Conservation (phyloP, 2,329 filamentous ascomycete genomes). For the Pseudodiploospora longispora region DNA sequence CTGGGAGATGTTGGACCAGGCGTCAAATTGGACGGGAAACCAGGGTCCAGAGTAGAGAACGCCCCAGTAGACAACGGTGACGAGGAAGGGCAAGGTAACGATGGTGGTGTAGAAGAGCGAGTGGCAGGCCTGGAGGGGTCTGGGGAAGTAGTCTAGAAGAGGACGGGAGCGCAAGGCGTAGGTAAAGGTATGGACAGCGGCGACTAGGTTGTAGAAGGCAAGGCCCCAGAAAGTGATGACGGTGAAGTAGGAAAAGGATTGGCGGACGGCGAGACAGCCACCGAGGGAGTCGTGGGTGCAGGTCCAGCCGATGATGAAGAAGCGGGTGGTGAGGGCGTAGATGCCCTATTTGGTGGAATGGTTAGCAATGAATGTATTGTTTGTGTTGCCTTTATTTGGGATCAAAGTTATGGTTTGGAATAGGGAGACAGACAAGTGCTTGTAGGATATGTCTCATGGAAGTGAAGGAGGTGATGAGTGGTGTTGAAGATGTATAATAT, state of each 20-base stretch:
- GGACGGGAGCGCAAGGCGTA: conserved; percentile 50
- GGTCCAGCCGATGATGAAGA: conserved; percentile 62
- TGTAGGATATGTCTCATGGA: no score
- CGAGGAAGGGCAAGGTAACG: conserved; percentile 57
- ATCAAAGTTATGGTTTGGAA: no score
- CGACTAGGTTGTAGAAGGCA: conserved; percentile 66
- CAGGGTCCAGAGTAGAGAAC: conserved; percentile 46
- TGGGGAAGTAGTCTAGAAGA: conserved; percentile 52
- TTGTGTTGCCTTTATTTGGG: no score
- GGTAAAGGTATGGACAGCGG: conserved; percentile 58
- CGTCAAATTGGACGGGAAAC: conserved; percentile 41
- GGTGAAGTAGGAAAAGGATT: conserved; percentile 75
- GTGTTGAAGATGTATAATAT: no score
- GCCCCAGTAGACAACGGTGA: conserved; percentile 64
- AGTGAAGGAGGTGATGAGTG: no score
- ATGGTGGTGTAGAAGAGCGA: conserved; percentile 55
- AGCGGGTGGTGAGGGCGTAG: conserved; percentile 62
- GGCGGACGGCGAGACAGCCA: conserved; percentile 37
- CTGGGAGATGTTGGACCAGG: conserved; percentile 62
- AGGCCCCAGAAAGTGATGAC: conserved; percentile 75
- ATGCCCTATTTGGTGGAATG: conserved; percentile 33
- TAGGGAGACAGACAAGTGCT: no score
- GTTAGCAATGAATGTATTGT: neutral
- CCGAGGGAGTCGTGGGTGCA: conserved; percentile 40
- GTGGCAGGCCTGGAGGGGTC: conserved; percentile 57